phyloP scores from a whole-genome alignment of 2,329 filamentous ascomycete genomes.

The Macrophomina tecta region DNA sequence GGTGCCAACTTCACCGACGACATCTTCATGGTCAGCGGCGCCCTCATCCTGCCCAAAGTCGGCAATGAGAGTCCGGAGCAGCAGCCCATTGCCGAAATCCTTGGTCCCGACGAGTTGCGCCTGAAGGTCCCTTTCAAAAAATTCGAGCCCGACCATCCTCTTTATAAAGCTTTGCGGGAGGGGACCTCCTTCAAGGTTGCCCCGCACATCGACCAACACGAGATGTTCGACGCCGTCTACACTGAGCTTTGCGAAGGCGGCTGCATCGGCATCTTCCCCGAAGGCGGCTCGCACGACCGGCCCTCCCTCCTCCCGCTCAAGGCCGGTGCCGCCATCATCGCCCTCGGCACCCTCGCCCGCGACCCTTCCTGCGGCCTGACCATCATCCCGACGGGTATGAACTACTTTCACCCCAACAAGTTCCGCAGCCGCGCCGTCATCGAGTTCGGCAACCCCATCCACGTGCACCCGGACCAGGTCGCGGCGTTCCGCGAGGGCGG shows the following conservation, averaged over 20 bases:
- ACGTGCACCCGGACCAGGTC: conserved; percentile 17
- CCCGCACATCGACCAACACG: conserved; percentile 28
- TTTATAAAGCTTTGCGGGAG: conserved; percentile 16
- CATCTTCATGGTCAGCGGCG: conserved; percentile 22
- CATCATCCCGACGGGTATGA: conserved; percentile 27
- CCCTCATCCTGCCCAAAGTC: conserved; percentile 19
- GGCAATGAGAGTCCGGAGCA: conserved; percentile 21
- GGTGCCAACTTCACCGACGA: conserved; percentile 22
- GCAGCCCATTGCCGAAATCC: conserved; percentile 27
- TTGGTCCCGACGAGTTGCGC: conserved; percentile 16
- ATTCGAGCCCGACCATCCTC: conserved; percentile 11
- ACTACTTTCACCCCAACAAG: conserved; percentile 29
- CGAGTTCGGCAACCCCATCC: conserved; percentile 27
- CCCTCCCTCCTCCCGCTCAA: conserved; percentile 27
- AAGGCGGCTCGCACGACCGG: conserved; percentile 30
- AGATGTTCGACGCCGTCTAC: conserved; percentile 29
- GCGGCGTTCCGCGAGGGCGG: conserved; percentile 23
- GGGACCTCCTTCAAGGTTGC: conserved; percentile 27
- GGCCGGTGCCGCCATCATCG: conserved; percentile 28
- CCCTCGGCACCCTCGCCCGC: conserved; percentile 23
- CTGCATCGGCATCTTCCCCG: conserved; percentile 30
- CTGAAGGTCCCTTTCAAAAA: conserved; percentile 18
- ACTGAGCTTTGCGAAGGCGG: conserved; percentile 20
- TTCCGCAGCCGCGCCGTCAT: conserved; percentile 28
- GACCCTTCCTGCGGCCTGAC: conserved; percentile 15